phyloP scores from a whole-genome alignment of 129 eudicot species.

The Flaveria ramosissima region DNA sequence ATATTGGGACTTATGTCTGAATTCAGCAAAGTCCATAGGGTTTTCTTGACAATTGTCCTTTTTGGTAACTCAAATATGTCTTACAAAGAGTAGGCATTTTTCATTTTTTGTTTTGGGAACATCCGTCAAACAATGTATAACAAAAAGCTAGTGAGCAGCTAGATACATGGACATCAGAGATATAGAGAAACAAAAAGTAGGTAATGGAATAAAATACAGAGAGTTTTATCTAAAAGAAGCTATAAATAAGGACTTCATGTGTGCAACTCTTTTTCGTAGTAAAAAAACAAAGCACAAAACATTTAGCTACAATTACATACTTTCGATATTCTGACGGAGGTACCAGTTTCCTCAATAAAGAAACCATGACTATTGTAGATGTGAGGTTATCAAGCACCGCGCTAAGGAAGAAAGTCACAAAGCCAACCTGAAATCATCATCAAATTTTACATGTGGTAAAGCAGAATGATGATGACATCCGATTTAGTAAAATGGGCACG shows the following conservation, averaged over 20 bases:
- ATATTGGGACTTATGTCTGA: neutral
- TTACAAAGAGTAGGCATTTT: slow-evolving; percentile 2
- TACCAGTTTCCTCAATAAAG: slow-evolving; percentile 85
- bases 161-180: too few species aligned
- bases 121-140: too few species aligned
- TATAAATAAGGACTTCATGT: slow-evolving; percentile 3
- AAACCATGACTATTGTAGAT: slow-evolving; percentile 97
- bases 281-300: neutral
- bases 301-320: slow-evolving; percentile 45
- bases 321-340: slow-evolving; percentile 95
- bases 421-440: slow-evolving; percentile 73
- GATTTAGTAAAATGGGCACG: neutral
- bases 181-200: neutral
- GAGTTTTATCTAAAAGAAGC: neutral
- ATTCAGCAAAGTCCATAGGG: neutral
- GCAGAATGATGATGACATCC: neutral
- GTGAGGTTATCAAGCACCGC: slow-evolving; percentile 95
- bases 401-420: slow-evolving; percentile 92
- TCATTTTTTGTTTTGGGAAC: too few species aligned
- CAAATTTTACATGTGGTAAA: neutral
- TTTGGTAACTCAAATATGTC: slow-evolving; percentile 2
- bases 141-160: too few species aligned
- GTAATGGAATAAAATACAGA: neutral
- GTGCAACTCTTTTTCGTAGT: neutral
- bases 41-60: neutral